A percentile compares a stretch with the other conserved stretches of the same genome.
Conservation (phyloP, 2,329 filamentous ascomycete species). For the Pseudonectria buxi region DNA sequence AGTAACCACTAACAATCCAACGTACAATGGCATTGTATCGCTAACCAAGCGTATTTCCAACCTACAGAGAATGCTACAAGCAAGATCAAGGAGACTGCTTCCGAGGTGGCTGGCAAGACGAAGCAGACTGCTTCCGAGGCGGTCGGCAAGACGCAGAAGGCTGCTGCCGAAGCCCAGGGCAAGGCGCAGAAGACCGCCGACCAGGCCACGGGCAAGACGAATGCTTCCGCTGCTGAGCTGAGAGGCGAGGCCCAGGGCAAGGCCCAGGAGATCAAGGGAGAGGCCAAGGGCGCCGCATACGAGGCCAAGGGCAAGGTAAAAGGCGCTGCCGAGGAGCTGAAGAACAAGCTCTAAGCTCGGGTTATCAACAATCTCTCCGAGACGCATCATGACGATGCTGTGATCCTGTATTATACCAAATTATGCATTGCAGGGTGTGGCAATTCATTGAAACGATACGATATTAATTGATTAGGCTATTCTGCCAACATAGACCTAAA, state of each 20-base stretch:
- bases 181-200: slow-evolving; percentile 27
- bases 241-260: slow-evolving; percentile 32
- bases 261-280: slow-evolving; percentile 33
- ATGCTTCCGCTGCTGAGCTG: slow-evolving; percentile 29
- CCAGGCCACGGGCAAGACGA: slow-evolving; percentile 26
- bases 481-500: too few species aligned
- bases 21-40: neutral
- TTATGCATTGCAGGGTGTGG: too few species aligned
- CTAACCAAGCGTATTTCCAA: slow-evolving; percentile 3
- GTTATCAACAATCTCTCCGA: too few species aligned
- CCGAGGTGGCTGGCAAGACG: slow-evolving; percentile 21
- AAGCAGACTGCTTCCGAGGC: slow-evolving; percentile 29
- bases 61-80: slow-evolving; percentile 31
- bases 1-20: slow-evolving; percentile 19
- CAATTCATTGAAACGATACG: too few species aligned
- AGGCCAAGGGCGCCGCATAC: slow-evolving; percentile 39
- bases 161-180: slow-evolving; percentile 28
- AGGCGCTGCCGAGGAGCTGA: slow-evolving; percentile 34
- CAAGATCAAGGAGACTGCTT: slow-evolving; percentile 42
- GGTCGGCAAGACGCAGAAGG: slow-evolving; percentile 15
- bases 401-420: too few species aligned
- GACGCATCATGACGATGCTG: too few species aligned
- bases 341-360: slow-evolving; percentile 14
- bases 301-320: slow-evolving; percentile 34
- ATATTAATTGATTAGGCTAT: too few species aligned